Conservation (phyloP, 345 rosid species). For the Angophora floribunda region DNA sequence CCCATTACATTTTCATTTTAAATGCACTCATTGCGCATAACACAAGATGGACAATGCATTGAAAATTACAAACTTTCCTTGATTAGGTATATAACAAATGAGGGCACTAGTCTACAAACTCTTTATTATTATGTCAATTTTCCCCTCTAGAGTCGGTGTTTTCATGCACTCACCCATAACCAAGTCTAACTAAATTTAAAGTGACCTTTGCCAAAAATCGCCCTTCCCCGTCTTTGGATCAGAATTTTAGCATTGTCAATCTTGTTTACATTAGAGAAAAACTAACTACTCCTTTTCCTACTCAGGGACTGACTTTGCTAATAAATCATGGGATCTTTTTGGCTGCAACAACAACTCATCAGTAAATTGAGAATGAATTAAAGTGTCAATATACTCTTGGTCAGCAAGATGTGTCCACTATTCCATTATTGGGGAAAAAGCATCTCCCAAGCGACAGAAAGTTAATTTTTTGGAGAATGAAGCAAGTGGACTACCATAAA, state of each 20-base stretch:
- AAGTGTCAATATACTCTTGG: neutral
- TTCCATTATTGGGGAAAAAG: neutral
- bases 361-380: neutral
- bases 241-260: neutral
- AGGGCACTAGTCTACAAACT: neutral
- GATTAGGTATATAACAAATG: neutral
- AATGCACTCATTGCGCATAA: neutral
- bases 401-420: neutral
- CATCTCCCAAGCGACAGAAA: neutral
- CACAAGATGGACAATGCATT: neutral
- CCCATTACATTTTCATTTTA: neutral
- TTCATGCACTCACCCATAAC: neutral
- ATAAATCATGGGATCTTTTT: neutral
- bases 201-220: neutral
- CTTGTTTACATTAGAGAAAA: neutral
- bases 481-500: neutral
- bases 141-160: neutral
- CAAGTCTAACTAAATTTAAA: neutral
- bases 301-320: neutral
- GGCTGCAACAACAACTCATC: neutral
- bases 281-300: neutral
- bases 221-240: neutral
- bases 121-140: neutral
- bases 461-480: neutral
- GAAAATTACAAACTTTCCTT: neutral